Evolutionary conservation across 768 basidiomycete species (phyloP), one percentile per base, ranked within the genome.

Genomic region (Termitomyces sp.): DNA sequence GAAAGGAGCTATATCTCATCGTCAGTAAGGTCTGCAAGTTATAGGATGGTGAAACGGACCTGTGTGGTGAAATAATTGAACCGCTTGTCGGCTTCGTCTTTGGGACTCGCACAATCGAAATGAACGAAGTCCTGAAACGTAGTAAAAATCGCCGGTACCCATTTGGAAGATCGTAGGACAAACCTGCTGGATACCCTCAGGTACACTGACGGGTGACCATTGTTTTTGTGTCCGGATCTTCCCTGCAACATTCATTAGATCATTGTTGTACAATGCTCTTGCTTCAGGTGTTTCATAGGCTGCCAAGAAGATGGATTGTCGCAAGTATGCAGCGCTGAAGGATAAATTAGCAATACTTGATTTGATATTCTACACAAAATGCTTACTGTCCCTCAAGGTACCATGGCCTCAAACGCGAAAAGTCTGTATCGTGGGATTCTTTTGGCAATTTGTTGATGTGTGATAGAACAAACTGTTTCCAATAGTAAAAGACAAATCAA

Each of bases 331-430:
- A 4, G 95, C 87, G 67, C 94, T 97, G 55, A 12, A 48, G 26
- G 9, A 1, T 18, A 34, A 20, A 49, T 56, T 46, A 55, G n/a
- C 12, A 51, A 53, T 52, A 31, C 46, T 15, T 8, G 44, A 46
- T 18, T 13, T 42, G 22, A 52, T 46, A 9, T 36, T 37, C 24
- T 44, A 13, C 12, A 24, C 18, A 5, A 13, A 24, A 4, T 54
- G 9, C 92, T 67, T 72, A 97, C 95, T 93, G 83, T 68, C 88
- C 90, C 64, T 98, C 96, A 12, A 98, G 81, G 70, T 95, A 97
- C 97, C 97, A 98, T 1, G 94, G 92, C 73, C 97, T 98, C 65
- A 98, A 90, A 12, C 97, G 85, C 10, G 94, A 96, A 74, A 98
- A 98, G 72, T 98, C 97, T 24, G 90, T 84, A 60, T 95, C 90